These are phyloP conservation scores for Arbutus unedo DNA, from an alignment of 148 eudicot species.

Conservation along the genomic window DNA sequence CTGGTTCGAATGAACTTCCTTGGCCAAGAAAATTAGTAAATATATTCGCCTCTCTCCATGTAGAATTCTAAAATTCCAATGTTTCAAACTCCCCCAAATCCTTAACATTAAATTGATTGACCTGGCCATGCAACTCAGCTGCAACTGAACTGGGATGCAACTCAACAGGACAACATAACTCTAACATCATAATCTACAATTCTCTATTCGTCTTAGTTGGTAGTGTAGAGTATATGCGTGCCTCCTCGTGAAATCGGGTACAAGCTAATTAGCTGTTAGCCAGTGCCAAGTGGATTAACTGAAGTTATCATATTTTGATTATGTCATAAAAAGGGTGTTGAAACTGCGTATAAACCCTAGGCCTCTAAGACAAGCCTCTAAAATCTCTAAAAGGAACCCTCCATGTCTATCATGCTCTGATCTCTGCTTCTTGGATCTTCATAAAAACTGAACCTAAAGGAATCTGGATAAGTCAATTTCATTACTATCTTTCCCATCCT, in stretches of 20 bases:
- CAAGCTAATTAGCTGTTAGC: background rate
- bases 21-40: background rate
- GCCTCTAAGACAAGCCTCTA: background rate
- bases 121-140: background rate
- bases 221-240: background rate
- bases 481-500: background rate
- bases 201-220: background rate
- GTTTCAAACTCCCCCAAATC: background rate
- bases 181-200: background rate
- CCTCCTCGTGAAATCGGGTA: background rate
- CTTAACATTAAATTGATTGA: background rate
- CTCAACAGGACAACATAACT: background rate
- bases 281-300: background rate
- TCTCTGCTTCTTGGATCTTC: background rate
- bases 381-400: background rate
- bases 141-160: background rate
- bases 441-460: background rate
- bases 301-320: background rate
- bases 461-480: background rate
- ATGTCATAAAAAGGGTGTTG: background rate
- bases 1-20: background rate
- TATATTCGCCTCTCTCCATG: background rate
- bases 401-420: background rate
- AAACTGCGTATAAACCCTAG: slow-evolving; percentile 6
- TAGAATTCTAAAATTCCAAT: background rate